Base-by-base conservation (phyloP, 345 rosid genomes). In the Arabidopsis arenosa region DNA sequence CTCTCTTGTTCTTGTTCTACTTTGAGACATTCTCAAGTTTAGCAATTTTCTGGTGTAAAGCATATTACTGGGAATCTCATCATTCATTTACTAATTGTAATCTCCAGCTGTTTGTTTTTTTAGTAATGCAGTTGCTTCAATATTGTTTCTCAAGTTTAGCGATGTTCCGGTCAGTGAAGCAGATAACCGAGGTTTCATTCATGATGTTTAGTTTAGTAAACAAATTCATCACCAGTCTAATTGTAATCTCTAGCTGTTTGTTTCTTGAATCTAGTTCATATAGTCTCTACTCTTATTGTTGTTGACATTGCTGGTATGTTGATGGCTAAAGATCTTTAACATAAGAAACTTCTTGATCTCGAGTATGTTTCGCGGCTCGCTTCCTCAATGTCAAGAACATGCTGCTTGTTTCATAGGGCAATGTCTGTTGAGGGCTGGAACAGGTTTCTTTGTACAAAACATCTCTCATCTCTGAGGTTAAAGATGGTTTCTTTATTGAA, bases 221-320 rank as follows among this genome's bases (percentile, higher is more conserved):
- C 7, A 26, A 21, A 51, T 9, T 51, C 14, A 21, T 21, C 56
- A 21, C 56, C 14, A 21, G 32, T 8, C 26, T 48, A 48, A 33
- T 53, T 73, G 70, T 53, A 47, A 74, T 57, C 66, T 74, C 48
- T 28, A 58, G 66, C 58, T 56, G 49, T 45, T 47, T 66, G 21
- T 45, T 57, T 57, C 35, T 47, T 5, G 3, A 51, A 11, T 68
- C 30, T 68, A 13, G 9, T 18, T 15, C 40, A 55, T 64, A 9
- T 17, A 7, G 17, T 63, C 32, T 28, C 58, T 26, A 35, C 30
- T 55, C 41, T 33, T 33, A n/a, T 33, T 33, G 8, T 47, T 56
- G 66, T 36, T 67, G 5, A 57, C 11, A 26, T 14, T 55, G 5
- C 5, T 3, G 55, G 63, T 39, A 9, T 47, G 11, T 23, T 35